These are phyloP conservation scores for Mycena kentingensis DNA, from an alignment of 768 basidiomycete genomes.

Conservation along the genomic window DNA sequence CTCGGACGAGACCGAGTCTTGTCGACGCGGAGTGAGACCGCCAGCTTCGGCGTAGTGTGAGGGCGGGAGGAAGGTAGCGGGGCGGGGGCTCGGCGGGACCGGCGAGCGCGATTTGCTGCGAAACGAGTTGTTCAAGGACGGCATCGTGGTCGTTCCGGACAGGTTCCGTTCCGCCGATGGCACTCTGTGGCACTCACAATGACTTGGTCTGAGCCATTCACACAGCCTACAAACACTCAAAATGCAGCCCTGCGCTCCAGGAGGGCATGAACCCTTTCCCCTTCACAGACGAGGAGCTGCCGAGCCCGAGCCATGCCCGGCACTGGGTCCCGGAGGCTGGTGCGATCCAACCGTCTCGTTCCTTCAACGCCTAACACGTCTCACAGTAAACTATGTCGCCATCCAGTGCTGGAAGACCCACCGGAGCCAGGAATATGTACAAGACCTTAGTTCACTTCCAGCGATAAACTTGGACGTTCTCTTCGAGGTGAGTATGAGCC, in stretches of 20 bases:
- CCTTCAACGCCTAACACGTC: no score
- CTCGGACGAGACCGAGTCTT: slow-evolving; percentile 16
- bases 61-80: slow-evolving; percentile 51
- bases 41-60: slow-evolving; percentile 59
- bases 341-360: no score
- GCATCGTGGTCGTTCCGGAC: slow-evolving; percentile 3
- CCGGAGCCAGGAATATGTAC: neutral
- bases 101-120: slow-evolving; percentile 47
- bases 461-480: slow-evolving; percentile 14
- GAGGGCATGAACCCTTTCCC: no score
- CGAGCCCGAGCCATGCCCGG: no score
- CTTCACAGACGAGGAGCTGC: no score
- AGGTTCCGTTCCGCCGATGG: neutral
- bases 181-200: no score
- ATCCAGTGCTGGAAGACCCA: slow-evolving; percentile 17
- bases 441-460: slow-evolving; percentile 13
- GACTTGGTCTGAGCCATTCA: no score
- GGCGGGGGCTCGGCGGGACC: slow-evolving; percentile 34
- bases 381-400: slow-evolving; percentile 13
- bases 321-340: no score
- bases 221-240: no score
- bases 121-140: slow-evolving; percentile 22
- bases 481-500: slow-evolving; percentile 6
- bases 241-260: no score
- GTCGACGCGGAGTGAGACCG: slow-evolving; percentile 31